Percentiles rank a stretch among this genome's conserved stretches.
Evolutionary conservation across 2,329 filamentous ascomycete genomes (phyloP).

Genomic region (Xylaria sp.): DNA sequence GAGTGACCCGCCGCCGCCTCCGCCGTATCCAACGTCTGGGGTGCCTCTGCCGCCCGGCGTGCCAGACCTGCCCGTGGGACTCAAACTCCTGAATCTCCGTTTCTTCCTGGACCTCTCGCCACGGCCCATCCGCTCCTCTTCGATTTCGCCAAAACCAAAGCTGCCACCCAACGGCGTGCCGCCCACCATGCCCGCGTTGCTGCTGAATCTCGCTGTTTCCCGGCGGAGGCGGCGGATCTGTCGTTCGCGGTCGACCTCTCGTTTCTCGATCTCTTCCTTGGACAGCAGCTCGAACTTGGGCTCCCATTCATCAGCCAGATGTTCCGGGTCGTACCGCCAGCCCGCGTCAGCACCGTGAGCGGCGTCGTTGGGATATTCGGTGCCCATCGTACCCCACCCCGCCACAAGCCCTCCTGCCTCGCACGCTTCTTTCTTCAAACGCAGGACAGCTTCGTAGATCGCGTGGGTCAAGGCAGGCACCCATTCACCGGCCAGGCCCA

Average conservation of each 20-base stretch:
- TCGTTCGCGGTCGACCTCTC: constrained; percentile 90
- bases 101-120: constrained; percentile 96
- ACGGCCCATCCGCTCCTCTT: constrained; percentile 85
- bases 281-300: constrained; percentile 79
- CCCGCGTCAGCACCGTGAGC: constrained; percentile 81
- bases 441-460: constrained; percentile 92
- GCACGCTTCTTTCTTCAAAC: constrained; percentile 93
- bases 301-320: constrained; percentile 82
- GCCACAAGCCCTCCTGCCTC: constrained; percentile 87
- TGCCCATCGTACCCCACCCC: constrained; percentile 66
- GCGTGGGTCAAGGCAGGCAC: constrained; percentile 91
- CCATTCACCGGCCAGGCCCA: constrained; percentile 91
- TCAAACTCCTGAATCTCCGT: constrained; percentile 84
- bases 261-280: constrained; percentile 96
- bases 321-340: constrained; percentile 94
- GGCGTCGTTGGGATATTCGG: constrained; percentile 86
- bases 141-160: constrained; percentile 55
- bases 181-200: constrained; percentile 78
- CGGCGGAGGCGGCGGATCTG: constrained; percentile 84
- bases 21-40: constrained; percentile 77
- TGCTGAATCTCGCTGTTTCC: constrained; percentile 91
- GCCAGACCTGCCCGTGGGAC: constrained; percentile 70
- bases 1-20: constrained; percentile 66
- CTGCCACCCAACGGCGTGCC: constrained; percentile 65
- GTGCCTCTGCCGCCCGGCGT: constrained; percentile 76